Conservation (phyloP, 495 filamentous ascomycete genomes). For the Coniosporium apollinis region DNA sequence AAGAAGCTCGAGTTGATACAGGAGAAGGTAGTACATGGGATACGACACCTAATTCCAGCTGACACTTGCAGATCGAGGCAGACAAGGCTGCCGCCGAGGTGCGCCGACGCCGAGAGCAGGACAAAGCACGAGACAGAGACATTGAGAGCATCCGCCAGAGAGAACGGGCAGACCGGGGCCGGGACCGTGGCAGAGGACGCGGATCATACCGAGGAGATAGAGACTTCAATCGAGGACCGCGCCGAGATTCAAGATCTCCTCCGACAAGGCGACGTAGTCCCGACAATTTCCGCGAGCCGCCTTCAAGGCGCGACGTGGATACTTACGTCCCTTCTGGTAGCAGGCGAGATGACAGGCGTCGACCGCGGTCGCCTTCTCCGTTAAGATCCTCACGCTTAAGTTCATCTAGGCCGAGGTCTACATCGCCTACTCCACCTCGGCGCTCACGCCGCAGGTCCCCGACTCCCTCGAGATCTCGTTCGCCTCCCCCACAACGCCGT, state of each 20-base stretch:
- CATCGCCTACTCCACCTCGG: slow-evolving; percentile 3
- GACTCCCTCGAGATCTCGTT: slow-evolving; percentile 5
- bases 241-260: slow-evolving; percentile 39
- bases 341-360: slow-evolving; percentile 5
- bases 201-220: slow-evolving; percentile 28
- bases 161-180: slow-evolving; percentile 53
- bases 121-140: slow-evolving; percentile 38
- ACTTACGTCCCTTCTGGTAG: slow-evolving; percentile 35
- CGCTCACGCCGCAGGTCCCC: slow-evolving; percentile 1
- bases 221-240: slow-evolving; percentile 8
- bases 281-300: slow-evolving; percentile 34
- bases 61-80: slow-evolving; percentile 46
- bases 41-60: slow-evolving; percentile 5
- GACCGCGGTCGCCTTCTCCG: slow-evolving; percentile 5
- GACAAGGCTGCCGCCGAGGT: slow-evolving; percentile 67
- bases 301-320: slow-evolving; percentile 36
- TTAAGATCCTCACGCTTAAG: slow-evolving; percentile 6
- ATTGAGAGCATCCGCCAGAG: slow-evolving; percentile 50
- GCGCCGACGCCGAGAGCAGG: slow-evolving; percentile 51
- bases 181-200: slow-evolving; percentile 33
- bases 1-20: slow-evolving; percentile 91
- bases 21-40: slow-evolving; percentile 53
- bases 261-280: slow-evolving; percentile 40
- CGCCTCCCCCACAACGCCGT: slow-evolving; percentile 7
- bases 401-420: slow-evolving; percentile 10